Evolutionary conservation across 2,329 filamentous ascomycete genomes (phyloP).

Genomic region (Emergomyces orientalis): DNA sequence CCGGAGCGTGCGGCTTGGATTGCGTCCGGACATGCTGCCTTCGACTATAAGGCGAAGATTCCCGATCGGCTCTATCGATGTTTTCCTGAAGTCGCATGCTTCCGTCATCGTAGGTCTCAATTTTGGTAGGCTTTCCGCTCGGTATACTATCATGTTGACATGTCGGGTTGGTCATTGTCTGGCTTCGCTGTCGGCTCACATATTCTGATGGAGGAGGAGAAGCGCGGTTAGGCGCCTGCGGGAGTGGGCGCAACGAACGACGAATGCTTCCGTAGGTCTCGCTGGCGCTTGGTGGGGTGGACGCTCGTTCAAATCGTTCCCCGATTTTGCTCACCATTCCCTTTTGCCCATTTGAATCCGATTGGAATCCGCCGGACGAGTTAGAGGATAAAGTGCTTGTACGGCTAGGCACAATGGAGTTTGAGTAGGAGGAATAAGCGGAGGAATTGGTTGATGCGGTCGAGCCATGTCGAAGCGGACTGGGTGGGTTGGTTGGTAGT

Average conservation of each 20-base stretch:
- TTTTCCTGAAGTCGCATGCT: conserved; percentile 23
- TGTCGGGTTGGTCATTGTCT: conserved; percentile 52
- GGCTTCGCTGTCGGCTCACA: conserved; percentile 41
- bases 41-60: conserved; percentile 17
- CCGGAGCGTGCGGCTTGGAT: conserved; percentile 25
- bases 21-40: conserved; percentile 24
- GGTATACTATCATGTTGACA: conserved; percentile 22
- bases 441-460: conserved; percentile 48
- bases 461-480: conserved; percentile 45
- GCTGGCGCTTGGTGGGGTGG: conserved; percentile 40
- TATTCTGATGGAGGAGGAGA: conserved; percentile 28
- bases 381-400: conserved; percentile 65
- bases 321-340: conserved; percentile 15
- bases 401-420: conserved; percentile 44
- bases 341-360: conserved; percentile 41
- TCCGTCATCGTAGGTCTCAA: conserved; percentile 11
- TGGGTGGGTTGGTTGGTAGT: conserved; percentile 35
- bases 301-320: conserved; percentile 19
- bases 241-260: conserved; percentile 65
- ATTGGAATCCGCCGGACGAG: conserved; percentile 43
- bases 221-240: conserved; percentile 51
- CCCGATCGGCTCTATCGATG: conserved; percentile 5
- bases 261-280: conserved; percentile 63
- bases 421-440: conserved; percentile 42
- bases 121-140: not conserved